Conservation (phyloP, 2,329 filamentous ascomycete genomes). For the Trichoderma sp. region DNA sequence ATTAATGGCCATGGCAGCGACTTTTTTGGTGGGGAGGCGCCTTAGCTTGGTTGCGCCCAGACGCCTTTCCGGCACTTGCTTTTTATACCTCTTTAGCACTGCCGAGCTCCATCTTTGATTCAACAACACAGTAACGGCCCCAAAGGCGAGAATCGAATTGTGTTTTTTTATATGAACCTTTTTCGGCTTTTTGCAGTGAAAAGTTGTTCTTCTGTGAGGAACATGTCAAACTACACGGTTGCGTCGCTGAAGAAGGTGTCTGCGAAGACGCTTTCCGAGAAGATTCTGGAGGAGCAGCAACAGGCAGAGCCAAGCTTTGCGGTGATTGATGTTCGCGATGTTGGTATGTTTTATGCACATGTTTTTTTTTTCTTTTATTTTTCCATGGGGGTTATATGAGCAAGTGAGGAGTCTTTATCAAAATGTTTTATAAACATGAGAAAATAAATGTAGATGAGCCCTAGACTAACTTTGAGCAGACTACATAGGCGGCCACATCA, state of each 20-base stretch:
- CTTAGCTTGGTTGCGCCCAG: neutral
- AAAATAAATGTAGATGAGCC: neutral
- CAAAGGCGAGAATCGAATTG: neutral
- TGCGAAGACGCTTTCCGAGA: constrained; percentile 66
- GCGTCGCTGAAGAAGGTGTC: constrained; percentile 67
- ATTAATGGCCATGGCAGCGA: neutral
- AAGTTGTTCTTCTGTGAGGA: neutral
- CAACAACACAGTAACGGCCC: no score
- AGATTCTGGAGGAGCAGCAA: constrained; percentile 57
- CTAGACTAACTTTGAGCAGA: constrained; percentile 52
- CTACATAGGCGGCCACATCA: constrained; percentile 88
- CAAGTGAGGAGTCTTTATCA: neutral
- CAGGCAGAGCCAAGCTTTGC: constrained; percentile 56
- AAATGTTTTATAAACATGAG: neutral
- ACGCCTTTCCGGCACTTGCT: neutral
- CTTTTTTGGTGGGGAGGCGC: neutral
- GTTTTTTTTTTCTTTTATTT: neutral
- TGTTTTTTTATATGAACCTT: neutral
- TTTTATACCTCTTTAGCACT: neutral
- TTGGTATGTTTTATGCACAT: constrained; percentile 51
- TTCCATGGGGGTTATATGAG: neutral
- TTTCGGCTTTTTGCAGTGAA: neutral
- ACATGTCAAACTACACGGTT: constrained; percentile 53
- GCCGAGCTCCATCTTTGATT: neutral
- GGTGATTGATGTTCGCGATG: constrained; percentile 87